A percentile compares a stretch with the other conserved stretches of the same genome.
phyloP scores from a whole-genome alignment of 179 eudicot species.

The Actinidia arguta region DNA sequence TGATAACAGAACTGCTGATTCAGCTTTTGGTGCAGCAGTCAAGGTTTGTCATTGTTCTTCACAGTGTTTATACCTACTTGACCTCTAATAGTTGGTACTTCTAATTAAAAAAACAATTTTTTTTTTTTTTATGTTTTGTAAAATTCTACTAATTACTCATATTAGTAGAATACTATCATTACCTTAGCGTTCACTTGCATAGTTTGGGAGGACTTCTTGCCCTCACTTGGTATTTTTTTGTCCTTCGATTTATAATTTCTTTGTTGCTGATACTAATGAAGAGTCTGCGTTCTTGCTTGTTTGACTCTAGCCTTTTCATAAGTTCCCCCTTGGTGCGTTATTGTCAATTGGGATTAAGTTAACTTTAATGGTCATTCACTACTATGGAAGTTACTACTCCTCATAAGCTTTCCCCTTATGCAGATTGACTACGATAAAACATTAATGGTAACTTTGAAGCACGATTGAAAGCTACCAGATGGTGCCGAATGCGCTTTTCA shows the following conservation, averaged over 20 bases:
- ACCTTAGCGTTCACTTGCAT: too few relatives aligned
- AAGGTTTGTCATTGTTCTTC: slow-evolving; percentile 55
- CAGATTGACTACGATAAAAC: slow-evolving; percentile 98
- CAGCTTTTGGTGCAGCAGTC: slow-evolving; percentile 96
- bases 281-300: too few relatives aligned
- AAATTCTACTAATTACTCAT: too few relatives aligned
- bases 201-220: too few relatives aligned
- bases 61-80: neutral
- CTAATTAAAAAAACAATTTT: too few relatives aligned
- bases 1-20: slow-evolving; percentile 83
- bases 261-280: too few relatives aligned
- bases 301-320: too few relatives aligned
- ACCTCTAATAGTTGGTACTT: neutral
- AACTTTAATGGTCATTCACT: neutral
- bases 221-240: too few relatives aligned
- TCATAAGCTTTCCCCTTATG: slow-evolving; percentile 25
- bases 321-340: too few relatives aligned
- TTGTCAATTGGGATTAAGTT: neutral
- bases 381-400: slow-evolving; percentile 2
- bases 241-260: too few relatives aligned
- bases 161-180: too few relatives aligned
- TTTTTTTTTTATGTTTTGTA: too few relatives aligned
- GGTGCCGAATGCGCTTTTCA: slow-evolving; percentile 88
- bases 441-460: slow-evolving; percentile 84
- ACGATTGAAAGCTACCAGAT: slow-evolving; percentile 87